Base-by-base conservation (phyloP, 1,139 yeast genomes). In the Lodderomyces pseudojiufengensis region DNA sequence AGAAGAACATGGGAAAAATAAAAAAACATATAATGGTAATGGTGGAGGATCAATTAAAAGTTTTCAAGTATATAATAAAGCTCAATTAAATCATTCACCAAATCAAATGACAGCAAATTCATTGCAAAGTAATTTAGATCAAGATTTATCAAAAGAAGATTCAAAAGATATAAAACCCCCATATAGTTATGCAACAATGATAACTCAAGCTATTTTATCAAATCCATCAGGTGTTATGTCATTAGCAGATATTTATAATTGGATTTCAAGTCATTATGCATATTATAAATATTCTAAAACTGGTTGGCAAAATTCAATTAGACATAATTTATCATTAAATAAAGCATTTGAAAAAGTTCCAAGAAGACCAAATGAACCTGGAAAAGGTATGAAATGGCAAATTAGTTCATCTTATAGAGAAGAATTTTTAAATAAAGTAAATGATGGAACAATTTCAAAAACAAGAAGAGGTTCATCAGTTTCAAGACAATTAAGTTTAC, bases 381-480 rank as follows among this genome's bases (percentile, higher is more conserved):
- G 99, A 22, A 92, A 92, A 59, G 98, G 98, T 45, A 92, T 92
- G 95, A 92, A 92, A 62, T 92, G 99, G 99, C 95, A 88, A 62
- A 90, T 92, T 41, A 80, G 88, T 46, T 94, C 85, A 30, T 70
- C 81, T 32, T 88, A 84, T 55, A 83, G 84, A 51, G 81, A 80
- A 36, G 98, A 94, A 46, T 90, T 88, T 50, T 65, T 88, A 55
- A 77, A 72, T 47, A 85, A 87, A 61, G 80, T 90, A 59, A 78
- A 76, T 44, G 80, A 76, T 44, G 97, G 92, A 9, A 75, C 83
- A 23, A 62, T 83, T 35, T 76, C 79, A 49, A 84, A 83, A 51
- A 73, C 80, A 14, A 82, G 94, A 59, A 66, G 95, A 48, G 94
- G 94, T 5, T 79, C 86, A 6, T 77, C 85, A 15, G 92, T 84